These are phyloP conservation scores for Microcyclospora pomicola DNA, from an alignment of 2,329 filamentous ascomycete genomes.

Conservation along the genomic window DNA sequence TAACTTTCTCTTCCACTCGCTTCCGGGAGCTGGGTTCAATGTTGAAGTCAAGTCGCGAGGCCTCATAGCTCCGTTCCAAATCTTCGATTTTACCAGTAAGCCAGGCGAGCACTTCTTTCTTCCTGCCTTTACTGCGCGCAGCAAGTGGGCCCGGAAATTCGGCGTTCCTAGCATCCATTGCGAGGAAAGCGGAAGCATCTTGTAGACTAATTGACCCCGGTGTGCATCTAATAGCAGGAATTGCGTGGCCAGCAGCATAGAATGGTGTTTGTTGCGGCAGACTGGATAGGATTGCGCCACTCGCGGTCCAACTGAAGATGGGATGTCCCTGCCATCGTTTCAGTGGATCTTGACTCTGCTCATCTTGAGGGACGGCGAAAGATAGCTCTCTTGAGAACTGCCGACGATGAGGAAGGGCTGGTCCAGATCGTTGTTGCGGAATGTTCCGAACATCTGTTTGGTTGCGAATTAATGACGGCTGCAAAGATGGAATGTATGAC, in stretches of 20 bases:
- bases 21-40: slow-evolving; percentile 49
- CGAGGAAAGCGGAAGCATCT: slow-evolving; percentile 58
- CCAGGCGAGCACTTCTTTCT: slow-evolving; percentile 84
- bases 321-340: slow-evolving; percentile 85
- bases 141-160: slow-evolving; percentile 86
- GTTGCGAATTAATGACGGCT: not conserved
- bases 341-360: slow-evolving; percentile 54
- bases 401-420: slow-evolving; percentile 23
- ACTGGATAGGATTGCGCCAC: slow-evolving; percentile 65
- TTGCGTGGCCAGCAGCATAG: slow-evolving; percentile 59
- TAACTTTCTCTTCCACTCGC: slow-evolving; percentile 60
- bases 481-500: not conserved
- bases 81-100: slow-evolving; percentile 60
- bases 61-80: slow-evolving; percentile 44
- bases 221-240: slow-evolving; percentile 67
- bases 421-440: not conserved
- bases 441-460: not conserved
- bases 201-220: slow-evolving; percentile 72
- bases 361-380: slow-evolving; percentile 43
- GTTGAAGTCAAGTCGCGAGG: slow-evolving; percentile 35
- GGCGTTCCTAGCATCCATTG: slow-evolving; percentile 55
- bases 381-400: slow-evolving; percentile 37
- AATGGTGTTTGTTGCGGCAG: slow-evolving; percentile 83
- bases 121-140: slow-evolving; percentile 82
- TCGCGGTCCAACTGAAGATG: slow-evolving; percentile 76